Evolutionary conservation across 2,329 filamentous ascomycete genomes (phyloP).

Genomic region (Teratosphaeria pseudoeucalypti): DNA sequence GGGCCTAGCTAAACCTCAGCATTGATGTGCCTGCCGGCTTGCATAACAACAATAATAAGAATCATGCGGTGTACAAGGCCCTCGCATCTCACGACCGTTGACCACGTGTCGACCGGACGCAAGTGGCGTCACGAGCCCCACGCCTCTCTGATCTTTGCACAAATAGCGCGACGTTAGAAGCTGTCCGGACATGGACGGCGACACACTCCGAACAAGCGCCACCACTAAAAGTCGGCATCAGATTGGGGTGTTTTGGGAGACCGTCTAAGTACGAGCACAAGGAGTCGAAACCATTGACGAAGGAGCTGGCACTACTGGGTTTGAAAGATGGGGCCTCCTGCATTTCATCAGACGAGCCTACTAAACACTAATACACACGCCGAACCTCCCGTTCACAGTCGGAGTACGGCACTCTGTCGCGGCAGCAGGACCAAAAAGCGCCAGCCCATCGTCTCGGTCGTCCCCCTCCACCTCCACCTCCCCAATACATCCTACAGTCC

Average conservation of each 20-base stretch:
- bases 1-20: neutral
- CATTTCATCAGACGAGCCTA: conserved; percentile 2
- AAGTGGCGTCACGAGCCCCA: neutral
- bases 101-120: neutral
- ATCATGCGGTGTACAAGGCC: neutral
- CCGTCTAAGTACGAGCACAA: neutral
- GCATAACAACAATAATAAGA: neutral
- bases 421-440: neutral
- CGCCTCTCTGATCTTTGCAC: neutral
- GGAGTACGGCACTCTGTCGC: neutral
- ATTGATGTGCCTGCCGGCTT: neutral
- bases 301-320: neutral
- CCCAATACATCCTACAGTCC: neutral
- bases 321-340: conserved; percentile 4
- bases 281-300: neutral
- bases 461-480: neutral
- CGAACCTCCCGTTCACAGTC: conserved; percentile 1
- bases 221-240: neutral
- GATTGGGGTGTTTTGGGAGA: neutral
- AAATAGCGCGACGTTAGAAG: neutral
- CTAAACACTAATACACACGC: conserved; percentile 3
- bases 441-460: neutral
- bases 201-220: neutral
- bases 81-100: neutral
- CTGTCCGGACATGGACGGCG: neutral